Base-by-base conservation (phyloP, 1,139 yeast species). In the Candida frijolesensis region DNA sequence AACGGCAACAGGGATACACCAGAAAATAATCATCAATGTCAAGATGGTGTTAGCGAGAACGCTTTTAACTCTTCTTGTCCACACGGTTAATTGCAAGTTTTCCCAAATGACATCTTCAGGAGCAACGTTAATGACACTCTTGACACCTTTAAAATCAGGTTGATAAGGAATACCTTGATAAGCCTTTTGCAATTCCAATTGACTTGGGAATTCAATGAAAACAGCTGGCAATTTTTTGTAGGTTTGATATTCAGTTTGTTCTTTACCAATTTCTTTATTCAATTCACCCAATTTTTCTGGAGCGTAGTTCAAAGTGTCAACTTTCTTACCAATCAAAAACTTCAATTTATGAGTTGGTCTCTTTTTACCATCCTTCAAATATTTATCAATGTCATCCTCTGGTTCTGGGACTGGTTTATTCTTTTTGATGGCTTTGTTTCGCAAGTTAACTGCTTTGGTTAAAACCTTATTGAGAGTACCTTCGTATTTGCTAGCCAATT, bases 1-100 rank as follows among this genome's bases (percentile, higher is more conserved):
- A 66, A 90, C 89, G 1, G 97, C 96, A 48, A 92, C 97, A 15
- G 98, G 98, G 60, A 91, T 78, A 53, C 96, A 82, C 98, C 98
- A 94, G 66, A 91, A 87, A 50, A 92, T 79, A 55, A 90, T 82
- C 63, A 87, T 68, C 48, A 77, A 67, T 25, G 81, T 72, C 55
- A 81, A 72, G 48, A 80, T 65, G 10, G 82, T 67, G 19, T 65
- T 60, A 39, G 80, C 80, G 55, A 78, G 60, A 27, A 71, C 45
- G 48, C 65, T 67, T 60, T 80, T 77, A 19, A 68, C 58, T 50
- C 74, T 63, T 66, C 84, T 73, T 52, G 70, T 70, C 50, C 61
- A 60, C 51, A 74, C 67, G n/a, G 78, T 70, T 51, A 77, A 65
- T 46, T 78, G 68, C 58, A 78, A 72, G 65, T 92, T 94, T 52